Conservation (phyloP, 1,139 yeast genomes). For the Candida sanyaensis region DNA sequence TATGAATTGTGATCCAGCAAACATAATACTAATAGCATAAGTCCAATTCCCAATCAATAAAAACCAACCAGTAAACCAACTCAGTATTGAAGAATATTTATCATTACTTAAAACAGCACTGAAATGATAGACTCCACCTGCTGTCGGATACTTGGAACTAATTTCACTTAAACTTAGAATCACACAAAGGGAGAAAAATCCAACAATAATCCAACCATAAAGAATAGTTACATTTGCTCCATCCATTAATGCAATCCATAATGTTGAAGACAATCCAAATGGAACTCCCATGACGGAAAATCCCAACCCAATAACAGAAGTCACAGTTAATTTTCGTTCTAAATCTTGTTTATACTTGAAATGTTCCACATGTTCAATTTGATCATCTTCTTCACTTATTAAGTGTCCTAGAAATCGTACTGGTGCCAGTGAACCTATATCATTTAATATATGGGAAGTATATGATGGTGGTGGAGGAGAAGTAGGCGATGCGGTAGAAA, state of each 20-base stretch:
- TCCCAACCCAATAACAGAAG: constrained; percentile 71
- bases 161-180: constrained; percentile 71
- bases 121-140: constrained; percentile 75
- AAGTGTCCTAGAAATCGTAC: constrained; percentile 22
- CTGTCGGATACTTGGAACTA: constrained; percentile 72
- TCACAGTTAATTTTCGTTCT: constrained; percentile 63
- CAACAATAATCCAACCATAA: constrained; percentile 69
- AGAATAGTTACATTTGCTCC: constrained; percentile 75
- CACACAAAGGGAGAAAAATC: constrained; percentile 60
- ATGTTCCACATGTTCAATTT: constrained; percentile 62
- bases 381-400: constrained; percentile 40
- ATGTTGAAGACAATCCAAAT: constrained; percentile 69
- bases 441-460: constrained; percentile 18
- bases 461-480: constrained; percentile 16
- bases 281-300: constrained; percentile 81
- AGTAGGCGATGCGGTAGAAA: constrained; percentile 3
- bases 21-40: constrained; percentile 69
- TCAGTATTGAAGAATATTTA: constrained; percentile 52
- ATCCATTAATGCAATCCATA: constrained; percentile 67
- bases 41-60: constrained; percentile 75
- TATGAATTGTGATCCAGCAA: constrained; percentile 74
- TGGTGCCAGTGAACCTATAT: constrained; percentile 21
- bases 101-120: constrained; percentile 68
- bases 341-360: constrained; percentile 72
- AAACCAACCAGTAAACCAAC: constrained; percentile 82